Percentiles rank a stretch among this genome's conserved stretches.
Evolutionary conservation across 129 eudicot species (phyloP).

Genomic region (Ambrosia artemisiifolia): DNA sequence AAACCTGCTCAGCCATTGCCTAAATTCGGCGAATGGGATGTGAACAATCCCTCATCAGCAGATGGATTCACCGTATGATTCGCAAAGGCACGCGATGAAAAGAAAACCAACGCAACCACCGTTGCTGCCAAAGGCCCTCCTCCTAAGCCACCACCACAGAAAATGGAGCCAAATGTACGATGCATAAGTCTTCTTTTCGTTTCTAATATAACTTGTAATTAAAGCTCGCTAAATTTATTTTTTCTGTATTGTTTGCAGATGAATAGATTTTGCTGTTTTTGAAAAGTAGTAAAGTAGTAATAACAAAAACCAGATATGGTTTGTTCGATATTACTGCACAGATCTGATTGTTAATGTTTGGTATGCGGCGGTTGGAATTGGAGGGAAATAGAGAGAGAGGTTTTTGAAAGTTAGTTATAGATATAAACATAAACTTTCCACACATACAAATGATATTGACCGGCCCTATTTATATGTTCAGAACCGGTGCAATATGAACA

Average conservation of each 20-base stretch:
- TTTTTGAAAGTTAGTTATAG: too few species aligned
- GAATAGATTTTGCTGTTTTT: conserved; percentile 32
- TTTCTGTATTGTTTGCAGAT: conserved; percentile 16
- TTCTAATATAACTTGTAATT: background rate
- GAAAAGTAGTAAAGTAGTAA: conserved; percentile 2
- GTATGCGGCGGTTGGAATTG: too few species aligned
- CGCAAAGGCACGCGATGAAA: conserved; percentile 65
- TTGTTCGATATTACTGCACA: too few species aligned
- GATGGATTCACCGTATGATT: conserved; percentile 67
- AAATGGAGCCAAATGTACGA: conserved; percentile 14
- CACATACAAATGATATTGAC: too few species aligned
- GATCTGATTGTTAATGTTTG: too few species aligned
- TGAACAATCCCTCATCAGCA: conserved; percentile 64
- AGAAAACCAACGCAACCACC: conserved; percentile 42
- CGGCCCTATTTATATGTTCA: too few species aligned
- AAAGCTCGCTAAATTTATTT: background rate
- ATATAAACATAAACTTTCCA: too few species aligned
- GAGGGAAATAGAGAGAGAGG: too few species aligned
- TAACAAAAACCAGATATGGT: background rate
- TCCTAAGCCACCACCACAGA: background rate
- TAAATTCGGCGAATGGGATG: conserved; percentile 76
- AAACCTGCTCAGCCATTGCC: conserved; percentile 59
- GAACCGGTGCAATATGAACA: too few species aligned
- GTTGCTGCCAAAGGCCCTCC: conserved; percentile 35
- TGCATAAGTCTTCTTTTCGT: too few species aligned